These are phyloP conservation scores for Calonectria multiphialidica DNA, from an alignment of 2,329 filamentous ascomycete genomes.

Conservation along the genomic window DNA sequence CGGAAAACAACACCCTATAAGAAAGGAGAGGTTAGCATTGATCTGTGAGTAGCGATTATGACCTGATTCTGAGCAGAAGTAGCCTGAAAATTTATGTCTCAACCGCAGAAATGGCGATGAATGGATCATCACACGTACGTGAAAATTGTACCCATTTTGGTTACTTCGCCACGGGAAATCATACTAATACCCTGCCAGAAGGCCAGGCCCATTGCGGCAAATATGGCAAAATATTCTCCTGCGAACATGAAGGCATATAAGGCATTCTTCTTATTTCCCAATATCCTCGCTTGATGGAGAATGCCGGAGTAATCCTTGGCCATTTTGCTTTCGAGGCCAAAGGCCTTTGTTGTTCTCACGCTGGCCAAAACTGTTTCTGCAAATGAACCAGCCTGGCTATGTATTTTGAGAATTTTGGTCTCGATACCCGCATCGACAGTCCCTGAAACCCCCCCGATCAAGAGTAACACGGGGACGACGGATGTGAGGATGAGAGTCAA, in stretches of 20 bases:
- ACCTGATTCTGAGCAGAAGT: too few relatives aligned
- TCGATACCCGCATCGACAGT: constrained; percentile 32
- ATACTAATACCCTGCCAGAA: constrained; percentile 60
- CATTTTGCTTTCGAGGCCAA: constrained; percentile 50
- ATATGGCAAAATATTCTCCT: constrained; percentile 45
- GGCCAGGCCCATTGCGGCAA: constrained; percentile 52
- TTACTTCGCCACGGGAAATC: constrained; percentile 51
- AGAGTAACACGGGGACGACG: constrained; percentile 24
- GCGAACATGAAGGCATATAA: constrained; percentile 50
- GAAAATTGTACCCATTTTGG: constrained; percentile 53
- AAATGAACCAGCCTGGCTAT: constrained; percentile 46
- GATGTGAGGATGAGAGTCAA: constrained; percentile 51
- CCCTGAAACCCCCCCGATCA: constrained; percentile 43
- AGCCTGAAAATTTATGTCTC: too few relatives aligned
- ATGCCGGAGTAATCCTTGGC: constrained; percentile 49
- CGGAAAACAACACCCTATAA: constrained; percentile 51
- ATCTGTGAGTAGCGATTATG: background rate
- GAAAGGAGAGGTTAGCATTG: background rate
- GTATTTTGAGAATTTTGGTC: constrained; percentile 46
- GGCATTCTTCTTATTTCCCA: constrained; percentile 50
- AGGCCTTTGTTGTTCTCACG: constrained; percentile 53
- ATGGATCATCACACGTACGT: constrained; percentile 41
- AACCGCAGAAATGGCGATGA: too few relatives aligned
- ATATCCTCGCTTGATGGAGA: constrained; percentile 45
- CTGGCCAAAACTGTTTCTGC: constrained; percentile 49